Base-by-base conservation (phyloP, 805 yeast genomes). In the Candida adriatica region DNA sequence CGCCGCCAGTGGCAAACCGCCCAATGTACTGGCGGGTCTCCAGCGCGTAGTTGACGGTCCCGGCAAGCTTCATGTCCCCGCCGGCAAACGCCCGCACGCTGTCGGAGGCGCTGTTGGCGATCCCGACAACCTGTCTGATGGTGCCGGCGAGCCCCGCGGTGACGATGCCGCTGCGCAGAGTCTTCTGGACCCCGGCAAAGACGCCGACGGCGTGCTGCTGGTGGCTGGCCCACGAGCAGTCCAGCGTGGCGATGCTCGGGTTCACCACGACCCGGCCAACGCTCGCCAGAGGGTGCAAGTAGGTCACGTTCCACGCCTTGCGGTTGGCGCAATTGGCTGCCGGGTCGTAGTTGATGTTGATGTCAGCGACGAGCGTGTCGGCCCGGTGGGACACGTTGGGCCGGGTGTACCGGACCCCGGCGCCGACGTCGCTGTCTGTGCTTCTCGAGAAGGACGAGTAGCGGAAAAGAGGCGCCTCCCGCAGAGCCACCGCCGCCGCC, bases 131-230 rank as follows among this genome's bases (percentile, higher is more conserved):
- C 5, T 74, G 66, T 42, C 92, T 65, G 49, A 72, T 71, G 2
- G 67, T 61, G 11, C 78, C 59, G 13, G 78, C 69, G n/a, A 81
- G 44, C 6, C 94, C 95, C 30, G 68, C 41, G 10, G 63, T 63
- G 33, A 56, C 57, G 8, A 48, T 38, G 9, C 34, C 25, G 4
- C 41, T 30, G 6, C 57, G 55, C 6, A 60, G 59, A n/a, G 49
- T 37, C 45, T 61, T 55, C 49, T 66, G 60, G 40, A 66, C 57
- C 26, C 84, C 86, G n/a, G 71, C 17, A 19, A 51, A 40, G 2
- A 39, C 73, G 14, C 74, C 72, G 8, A 65, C 57, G 8, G 66
- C 49, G 26, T 58, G 40, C 42, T 75, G 79, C 33, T 71, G 69
- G 25, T 75, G 73, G 11, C 73, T 64, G 9, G 70, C 70, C 64